Percentiles rank a stretch among this genome's conserved stretches.
Evolutionary conservation across 176 grass and related monocot species (phyloP).

Genomic region (Ensete glaucum): DNA sequence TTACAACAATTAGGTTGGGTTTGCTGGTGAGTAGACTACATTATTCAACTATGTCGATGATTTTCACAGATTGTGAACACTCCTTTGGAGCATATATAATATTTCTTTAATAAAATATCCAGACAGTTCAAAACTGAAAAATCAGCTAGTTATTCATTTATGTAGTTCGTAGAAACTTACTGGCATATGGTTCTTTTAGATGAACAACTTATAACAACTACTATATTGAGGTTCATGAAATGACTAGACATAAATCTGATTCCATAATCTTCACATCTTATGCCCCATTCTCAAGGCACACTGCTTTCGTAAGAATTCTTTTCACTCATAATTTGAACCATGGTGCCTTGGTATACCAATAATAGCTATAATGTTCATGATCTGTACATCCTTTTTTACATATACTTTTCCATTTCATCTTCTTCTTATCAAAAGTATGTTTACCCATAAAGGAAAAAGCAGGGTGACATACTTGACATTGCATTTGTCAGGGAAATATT

Average conservation of each 20-base stretch:
- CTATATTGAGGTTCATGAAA: no score
- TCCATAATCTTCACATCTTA: no score
- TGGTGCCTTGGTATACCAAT: no score
- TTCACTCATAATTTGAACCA: no score
- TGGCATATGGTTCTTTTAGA: background rate
- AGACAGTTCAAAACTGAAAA: background rate
- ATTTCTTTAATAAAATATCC: background rate
- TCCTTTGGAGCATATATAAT: background rate
- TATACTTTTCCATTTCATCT: background rate
- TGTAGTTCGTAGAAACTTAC: background rate
- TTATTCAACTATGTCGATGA: background rate
- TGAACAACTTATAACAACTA: no score
- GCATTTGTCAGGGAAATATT: conserved; percentile 50
- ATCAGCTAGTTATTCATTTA: background rate
- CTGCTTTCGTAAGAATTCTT: no score
- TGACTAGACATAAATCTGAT: no score
- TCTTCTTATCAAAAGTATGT: background rate
- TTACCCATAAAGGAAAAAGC: background rate
- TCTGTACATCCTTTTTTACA: background rate
- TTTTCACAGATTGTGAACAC: background rate
- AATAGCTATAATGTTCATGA: background rate
- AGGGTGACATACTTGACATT: background rate
- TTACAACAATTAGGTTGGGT: background rate
- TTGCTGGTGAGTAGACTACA: background rate
- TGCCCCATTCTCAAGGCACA: no score